Evolutionary conservation across 179 eudicot species (phyloP).

Genomic region (Spinacia oleracea): DNA sequence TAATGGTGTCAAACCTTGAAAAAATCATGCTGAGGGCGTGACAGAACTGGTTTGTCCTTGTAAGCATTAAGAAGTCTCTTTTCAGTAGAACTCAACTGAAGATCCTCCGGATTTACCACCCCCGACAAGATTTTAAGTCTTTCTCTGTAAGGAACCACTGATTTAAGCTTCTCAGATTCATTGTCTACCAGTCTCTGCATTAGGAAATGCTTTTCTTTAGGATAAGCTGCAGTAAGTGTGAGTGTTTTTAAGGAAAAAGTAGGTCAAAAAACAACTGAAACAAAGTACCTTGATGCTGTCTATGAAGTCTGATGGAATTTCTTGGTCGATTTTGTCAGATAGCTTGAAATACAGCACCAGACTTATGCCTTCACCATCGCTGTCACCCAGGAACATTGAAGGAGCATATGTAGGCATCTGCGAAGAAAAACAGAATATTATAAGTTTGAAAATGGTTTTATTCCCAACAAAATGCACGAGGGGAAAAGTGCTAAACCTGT

Average conservation of each 20-base stretch:
- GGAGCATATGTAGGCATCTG: constrained; percentile 47
- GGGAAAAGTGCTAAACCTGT: constrained; percentile 49
- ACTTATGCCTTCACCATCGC: constrained; percentile 44
- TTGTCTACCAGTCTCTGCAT: constrained; percentile 45
- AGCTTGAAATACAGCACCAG: constrained; percentile 40
- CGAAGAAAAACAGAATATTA: neutral
- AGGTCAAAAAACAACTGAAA: no score
- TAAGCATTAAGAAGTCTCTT: constrained; percentile 53
- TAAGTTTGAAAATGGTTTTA: neutral
- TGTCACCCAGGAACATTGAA: constrained; percentile 38
- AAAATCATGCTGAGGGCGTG: constrained; percentile 54
- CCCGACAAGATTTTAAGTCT: constrained; percentile 47
- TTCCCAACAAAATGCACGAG: neutral
- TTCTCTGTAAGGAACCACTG: constrained; percentile 42
- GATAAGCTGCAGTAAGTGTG: neutral
- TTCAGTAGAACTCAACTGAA: constrained; percentile 47
- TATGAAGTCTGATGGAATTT: constrained; percentile 34
- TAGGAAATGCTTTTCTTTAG: neutral
- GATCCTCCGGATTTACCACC: constrained; percentile 48
- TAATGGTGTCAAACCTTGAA: constrained; percentile 35
- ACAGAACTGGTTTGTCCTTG: constrained; percentile 50
- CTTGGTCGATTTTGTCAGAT: constrained; percentile 32
- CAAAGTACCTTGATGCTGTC: constrained; percentile 38
- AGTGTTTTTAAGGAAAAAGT: no score
- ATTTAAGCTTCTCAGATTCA: constrained; percentile 39